Conservation (phyloP, 257 asterid genomes). For the Eustoma russellianum region DNA sequence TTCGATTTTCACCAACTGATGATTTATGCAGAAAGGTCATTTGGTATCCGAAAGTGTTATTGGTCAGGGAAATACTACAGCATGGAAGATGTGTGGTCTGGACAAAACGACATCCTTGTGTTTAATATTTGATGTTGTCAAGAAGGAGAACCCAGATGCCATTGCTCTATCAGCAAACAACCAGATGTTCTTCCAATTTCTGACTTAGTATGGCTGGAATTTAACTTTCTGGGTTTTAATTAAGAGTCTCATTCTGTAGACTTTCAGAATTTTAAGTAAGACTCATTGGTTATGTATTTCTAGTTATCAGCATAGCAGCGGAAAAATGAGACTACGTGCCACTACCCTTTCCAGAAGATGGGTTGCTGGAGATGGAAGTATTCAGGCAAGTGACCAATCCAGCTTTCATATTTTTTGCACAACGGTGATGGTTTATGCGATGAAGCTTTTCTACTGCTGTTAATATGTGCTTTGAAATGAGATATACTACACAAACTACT, state of each 20-base stretch:
- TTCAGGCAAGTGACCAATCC: conserved; percentile 33
- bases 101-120: conserved; percentile 88
- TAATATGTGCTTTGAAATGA: no score
- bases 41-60: conserved; percentile 71
- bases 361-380: conserved; percentile 92
- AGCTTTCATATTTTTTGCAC: no score
- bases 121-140: conserved; percentile 67
- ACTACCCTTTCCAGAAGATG: conserved; percentile 94
- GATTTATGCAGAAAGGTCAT: conserved; percentile 74
- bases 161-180: conserved; percentile 77
- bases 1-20: conserved; percentile 19
- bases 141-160: conserved; percentile 88
- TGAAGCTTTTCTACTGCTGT: no score
- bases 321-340: conserved; percentile 87
- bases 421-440: no score
- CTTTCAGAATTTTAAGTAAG: conserved; percentile 6
- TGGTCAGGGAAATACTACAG: conserved; percentile 94
- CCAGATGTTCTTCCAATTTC: conserved; percentile 83
- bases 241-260: background rate
- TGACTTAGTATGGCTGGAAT: conserved; percentile 68
- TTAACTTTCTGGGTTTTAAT: background rate
- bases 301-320: conserved; percentile 92
- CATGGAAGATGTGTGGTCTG: conserved; percentile 99
- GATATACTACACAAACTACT: no score
- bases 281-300: conserved; percentile 22